phyloP scores from a whole-genome alignment of 768 basidiomycete genomes.

The Postia placenta region DNA sequence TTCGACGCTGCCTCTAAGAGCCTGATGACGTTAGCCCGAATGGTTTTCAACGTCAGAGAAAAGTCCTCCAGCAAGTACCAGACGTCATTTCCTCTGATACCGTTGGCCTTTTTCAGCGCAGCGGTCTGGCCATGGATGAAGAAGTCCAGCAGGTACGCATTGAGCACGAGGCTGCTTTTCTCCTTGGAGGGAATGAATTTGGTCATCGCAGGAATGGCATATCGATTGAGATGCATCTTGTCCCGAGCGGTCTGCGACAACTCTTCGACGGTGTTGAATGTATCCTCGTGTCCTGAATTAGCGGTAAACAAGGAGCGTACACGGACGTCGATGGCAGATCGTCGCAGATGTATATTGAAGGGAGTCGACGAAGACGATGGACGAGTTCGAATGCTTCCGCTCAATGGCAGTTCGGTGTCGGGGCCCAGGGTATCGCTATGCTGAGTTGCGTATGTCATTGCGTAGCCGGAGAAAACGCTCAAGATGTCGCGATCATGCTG shows the following conservation, averaged over 20 bases:
- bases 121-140: conserved; percentile 55
- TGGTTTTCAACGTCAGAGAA: conserved; percentile 39
- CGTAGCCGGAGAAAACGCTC: conserved; percentile 50
- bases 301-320: conserved; percentile 61
- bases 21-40: conserved; percentile 45
- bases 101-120: conserved; percentile 45
- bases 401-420: conserved; percentile 46
- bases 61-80: conserved; percentile 65
- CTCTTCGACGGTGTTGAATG: conserved; percentile 44
- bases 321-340: conserved; percentile 30
- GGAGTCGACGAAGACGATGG: conserved; percentile 8
- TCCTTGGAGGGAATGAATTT: conserved; percentile 22
- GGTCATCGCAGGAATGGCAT: conserved; percentile 54
- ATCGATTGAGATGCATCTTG: conserved; percentile 50
- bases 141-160: conserved; percentile 67
- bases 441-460: conserved; percentile 40
- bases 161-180: conserved; percentile 33
- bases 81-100: conserved; percentile 54
- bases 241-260: conserved; percentile 43
- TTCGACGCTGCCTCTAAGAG: conserved; percentile 28
- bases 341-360: conserved; percentile 32
- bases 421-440: conserved; percentile 31
- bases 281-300: conserved; percentile 59
- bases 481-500: conserved; percentile 46
- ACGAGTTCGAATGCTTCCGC: conserved; percentile 18